These are phyloP conservation scores for Xylariaceae sp. DNA, from an alignment of 2,329 filamentous ascomycete species.

Conservation along the genomic window DNA sequence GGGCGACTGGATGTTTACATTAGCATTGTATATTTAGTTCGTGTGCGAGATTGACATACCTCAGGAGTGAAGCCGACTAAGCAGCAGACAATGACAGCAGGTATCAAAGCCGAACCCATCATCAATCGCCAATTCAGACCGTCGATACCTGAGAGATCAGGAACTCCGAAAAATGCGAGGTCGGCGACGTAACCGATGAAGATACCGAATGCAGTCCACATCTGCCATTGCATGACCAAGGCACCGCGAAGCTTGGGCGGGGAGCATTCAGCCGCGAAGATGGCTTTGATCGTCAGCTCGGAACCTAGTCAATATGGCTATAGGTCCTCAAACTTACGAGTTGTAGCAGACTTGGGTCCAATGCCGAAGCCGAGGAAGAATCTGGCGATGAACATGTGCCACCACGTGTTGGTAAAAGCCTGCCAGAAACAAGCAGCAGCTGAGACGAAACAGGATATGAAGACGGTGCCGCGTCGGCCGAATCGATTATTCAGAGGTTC, in stretches of 20 bases:
- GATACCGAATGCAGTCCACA: constrained; percentile 53
- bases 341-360: constrained; percentile 67
- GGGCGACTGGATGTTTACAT: constrained; percentile 22
- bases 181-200: constrained; percentile 59
- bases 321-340: constrained; percentile 34
- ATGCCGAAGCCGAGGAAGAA: constrained; percentile 70
- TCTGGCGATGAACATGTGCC: constrained; percentile 68
- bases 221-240: constrained; percentile 72
- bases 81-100: constrained; percentile 54
- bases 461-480: constrained; percentile 69
- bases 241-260: constrained; percentile 64
- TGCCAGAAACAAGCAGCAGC: constrained; percentile 53
- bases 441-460: constrained; percentile 64
- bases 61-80: constrained; percentile 46
- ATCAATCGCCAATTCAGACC: constrained; percentile 67
- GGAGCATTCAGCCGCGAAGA: constrained; percentile 67
- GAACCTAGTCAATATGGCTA: background rate
- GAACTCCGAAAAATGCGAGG: constrained; percentile 58
- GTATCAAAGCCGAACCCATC: constrained; percentile 65
- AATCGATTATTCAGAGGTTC: constrained; percentile 69
- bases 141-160: constrained; percentile 47
- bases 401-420: constrained; percentile 49
- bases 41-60: constrained; percentile 29
- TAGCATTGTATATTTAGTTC: background rate
- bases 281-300: constrained; percentile 37